Evolutionary conservation across 1,139 yeast genomes (phyloP), one percentile per base, ranked within the genome.

Genomic region (Blastobotrys illinoisensis): DNA sequence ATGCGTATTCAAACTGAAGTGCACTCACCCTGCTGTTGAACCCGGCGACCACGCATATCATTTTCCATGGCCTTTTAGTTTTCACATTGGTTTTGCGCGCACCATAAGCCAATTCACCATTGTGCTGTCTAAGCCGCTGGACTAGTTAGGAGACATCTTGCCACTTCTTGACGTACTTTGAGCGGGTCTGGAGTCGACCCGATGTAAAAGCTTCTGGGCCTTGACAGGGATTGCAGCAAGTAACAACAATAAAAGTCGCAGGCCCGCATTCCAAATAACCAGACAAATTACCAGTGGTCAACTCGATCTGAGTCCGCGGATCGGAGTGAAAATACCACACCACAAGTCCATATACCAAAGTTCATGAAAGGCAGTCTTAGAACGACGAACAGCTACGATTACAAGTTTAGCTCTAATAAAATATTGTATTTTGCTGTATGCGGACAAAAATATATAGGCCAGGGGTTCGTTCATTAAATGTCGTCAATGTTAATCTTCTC

Each of bases 401-500:
- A 9, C 16, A 44, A 9, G 14, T 20, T 20, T 9, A 19, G 23
- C 16, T 43, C 23, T 20, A 19, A 23, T 20, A 43, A 43, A 20
- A n/a, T 3, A 16, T 43, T 16, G 13, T 20, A 20, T 20, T 16
- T 20, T 44, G 46, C 14, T n/a, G 46, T 16, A 44, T 20, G 24
- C 24, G 46, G 24, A 44, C 24, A 13, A 44, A 20, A 44, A 13
- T 44, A 44, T 23, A 20, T 20, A 44, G 24, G 24, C 23, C 46
- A 19, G 18, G 18, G 26, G 16, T 7, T 44, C 23, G 40, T 32
- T 32, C 49, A 50, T 72, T 78, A 86, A 71, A 87, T 86, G 73
- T 87, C 93, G 74, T 88, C 97, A 68, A 90, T 88, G 70, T 83
- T 85, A 62, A 80, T 77, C 69, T 87, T 95, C 68, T 84, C 87